Base-by-base conservation (phyloP, 2,329 filamentous ascomycete genomes). In the Exophiala mesophila region DNA sequence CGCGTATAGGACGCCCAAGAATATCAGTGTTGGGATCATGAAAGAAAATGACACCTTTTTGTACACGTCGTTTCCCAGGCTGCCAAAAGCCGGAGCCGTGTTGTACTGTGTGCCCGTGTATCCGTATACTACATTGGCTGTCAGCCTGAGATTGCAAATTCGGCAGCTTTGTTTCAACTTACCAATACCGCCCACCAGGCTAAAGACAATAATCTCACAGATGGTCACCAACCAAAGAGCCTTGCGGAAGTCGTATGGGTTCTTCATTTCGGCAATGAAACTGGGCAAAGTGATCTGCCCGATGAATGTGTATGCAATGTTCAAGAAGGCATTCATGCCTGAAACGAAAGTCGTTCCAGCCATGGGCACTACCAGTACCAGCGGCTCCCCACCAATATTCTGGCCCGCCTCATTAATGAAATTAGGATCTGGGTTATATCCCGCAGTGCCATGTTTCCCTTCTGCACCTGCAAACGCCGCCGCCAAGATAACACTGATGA, bases 281-380 rank as follows among this genome's bases (percentile, higher is more conserved):
- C 85, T 90, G 1, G 89, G 89, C 10, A 96, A 74, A 0, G 89
- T 95, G 57, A 95, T 94, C 62, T 96, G 89, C 0, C 89, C 89
- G 54, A 96, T 95, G 60, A 96, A 95, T 0, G 89, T 95, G 63
- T 95, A 96, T 66, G 82, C 87, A 60, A 96, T 96, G 66, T 96
- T 96, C 62, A 96, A 74, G 65, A 95, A 95, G 0, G 89, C 89
- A 39, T 81, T 88, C 74, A 94, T 82, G 16, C 82, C 88, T 2
- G 75, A 70, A 3, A 94, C 85, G 55, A 94, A 95, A 0, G 83
- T 85, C 0, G 87, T 94, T 13, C 82, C 78, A 2, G 71, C 63
- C 2, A 80, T 65, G 0, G 88, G 85, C 15, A 89, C 60, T 0
- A 79, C 79, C 0, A 80, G 78, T 4, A 92, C 82, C 5, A 77